A percentile compares a stretch with the other conserved stretches of the same genome.
Evolutionary conservation across 2,329 filamentous ascomycete genomes (phyloP).

Genomic region (Bipolaris victoriae): DNA sequence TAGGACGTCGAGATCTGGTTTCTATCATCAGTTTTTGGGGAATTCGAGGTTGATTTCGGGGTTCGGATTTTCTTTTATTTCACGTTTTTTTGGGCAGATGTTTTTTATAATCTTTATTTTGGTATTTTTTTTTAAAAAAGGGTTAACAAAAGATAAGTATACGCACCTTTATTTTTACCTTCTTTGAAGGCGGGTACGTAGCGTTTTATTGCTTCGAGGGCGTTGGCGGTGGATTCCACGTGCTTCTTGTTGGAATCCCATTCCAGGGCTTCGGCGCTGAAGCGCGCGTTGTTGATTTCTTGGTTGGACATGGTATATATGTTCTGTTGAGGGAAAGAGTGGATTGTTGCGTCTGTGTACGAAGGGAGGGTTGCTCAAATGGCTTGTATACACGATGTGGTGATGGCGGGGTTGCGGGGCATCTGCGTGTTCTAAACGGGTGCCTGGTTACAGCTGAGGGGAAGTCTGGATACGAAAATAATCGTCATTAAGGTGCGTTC

Average conservation of each 20-base stretch:
- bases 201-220: slow-evolving; percentile 54
- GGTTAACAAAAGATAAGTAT: no score
- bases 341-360: neutral
- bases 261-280: slow-evolving; percentile 60
- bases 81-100: no score
- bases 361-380: neutral
- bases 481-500: no score
- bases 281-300: slow-evolving; percentile 54
- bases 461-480: neutral
- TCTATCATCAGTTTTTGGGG: no score
- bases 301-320: slow-evolving; percentile 17
- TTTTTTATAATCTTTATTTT: no score
- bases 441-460: neutral
- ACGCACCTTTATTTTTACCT: slow-evolving; percentile 36
- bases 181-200: slow-evolving; percentile 46
- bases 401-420: neutral
- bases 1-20: slow-evolving; percentile 54
- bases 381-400: neutral
- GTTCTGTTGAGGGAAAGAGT: neutral
- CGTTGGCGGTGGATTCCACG: slow-evolving; percentile 53
- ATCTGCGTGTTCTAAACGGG: neutral
- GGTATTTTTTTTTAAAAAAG: no score
- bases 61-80: neutral
- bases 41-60: no score
- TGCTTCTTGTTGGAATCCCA: slow-evolving; percentile 63